Conservation (phyloP, 805 yeast species). For the Teunomyces atbi region DNA sequence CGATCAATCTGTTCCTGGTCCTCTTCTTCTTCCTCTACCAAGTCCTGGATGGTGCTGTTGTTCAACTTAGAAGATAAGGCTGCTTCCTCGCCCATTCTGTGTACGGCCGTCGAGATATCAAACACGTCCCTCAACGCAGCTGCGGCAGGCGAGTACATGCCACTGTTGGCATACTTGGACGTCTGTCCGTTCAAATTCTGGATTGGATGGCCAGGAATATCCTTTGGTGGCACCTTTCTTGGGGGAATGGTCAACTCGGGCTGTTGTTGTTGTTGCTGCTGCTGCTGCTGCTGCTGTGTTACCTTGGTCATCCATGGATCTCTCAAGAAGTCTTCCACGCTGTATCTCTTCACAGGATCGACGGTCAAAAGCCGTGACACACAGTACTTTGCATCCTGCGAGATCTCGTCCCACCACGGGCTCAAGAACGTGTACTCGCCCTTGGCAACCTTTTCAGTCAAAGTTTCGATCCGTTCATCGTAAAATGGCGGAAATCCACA, state of each 20-base stretch:
- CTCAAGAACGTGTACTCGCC: slow-evolving; percentile 74
- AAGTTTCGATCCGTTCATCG: slow-evolving; percentile 71
- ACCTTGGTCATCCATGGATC: slow-evolving; percentile 68
- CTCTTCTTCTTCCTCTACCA: slow-evolving; percentile 41
- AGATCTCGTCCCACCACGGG: slow-evolving; percentile 91
- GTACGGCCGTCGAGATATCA: slow-evolving; percentile 83
- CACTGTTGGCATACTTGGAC: slow-evolving; percentile 20
- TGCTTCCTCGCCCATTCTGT: slow-evolving; percentile 71
- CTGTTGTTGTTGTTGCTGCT: neutral
- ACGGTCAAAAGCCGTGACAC: slow-evolving; percentile 68
- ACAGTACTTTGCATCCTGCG: slow-evolving; percentile 65
- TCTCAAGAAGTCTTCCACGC: slow-evolving; percentile 65
- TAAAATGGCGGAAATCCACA: slow-evolving; percentile 99
- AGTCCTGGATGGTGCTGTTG: slow-evolving; percentile 19
- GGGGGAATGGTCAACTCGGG: slow-evolving; percentile 1
- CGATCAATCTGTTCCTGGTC: slow-evolving; percentile 16
- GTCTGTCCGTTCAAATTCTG: slow-evolving; percentile 17
- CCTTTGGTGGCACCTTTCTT: slow-evolving; percentile 1
- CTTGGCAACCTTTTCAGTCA: slow-evolving; percentile 75
- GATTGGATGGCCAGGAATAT: slow-evolving; percentile 26
- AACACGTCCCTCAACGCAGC: slow-evolving; percentile 83
- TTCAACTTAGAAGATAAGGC: slow-evolving; percentile 26
- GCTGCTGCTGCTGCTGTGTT: neutral
- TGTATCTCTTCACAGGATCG: slow-evolving; percentile 64
- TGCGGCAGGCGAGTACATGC: slow-evolving; percentile 66